Evolutionary conservation across 768 basidiomycete species (phyloP), one percentile per base, ranked within the genome.

Genomic region (Amanita jacksonii): DNA sequence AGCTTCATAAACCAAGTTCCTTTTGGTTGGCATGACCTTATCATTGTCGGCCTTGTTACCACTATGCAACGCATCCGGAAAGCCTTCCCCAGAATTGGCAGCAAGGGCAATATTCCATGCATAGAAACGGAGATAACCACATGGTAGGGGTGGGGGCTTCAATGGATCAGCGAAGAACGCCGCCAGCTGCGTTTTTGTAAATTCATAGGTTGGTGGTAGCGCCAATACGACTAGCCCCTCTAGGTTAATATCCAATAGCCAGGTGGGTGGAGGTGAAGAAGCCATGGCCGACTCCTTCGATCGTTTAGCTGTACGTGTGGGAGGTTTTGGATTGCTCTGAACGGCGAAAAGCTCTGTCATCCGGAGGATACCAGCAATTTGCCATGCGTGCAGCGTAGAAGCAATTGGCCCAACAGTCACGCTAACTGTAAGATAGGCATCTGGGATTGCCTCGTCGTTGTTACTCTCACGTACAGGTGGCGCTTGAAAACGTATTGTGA

Each of bases 121-220:
- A 47, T 73, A 62, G 3, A 78, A 41, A 5, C 85, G 77, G 38
- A 76, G 51, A 54, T 76, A 85, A 23, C 73, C 67, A 36, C 63
- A 58, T 7, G 62, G 55, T 5, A 77, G 55, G 28, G 52, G 57
- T 12, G 77, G 81, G 34, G 81, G 79, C 4, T 70, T 57, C n/a
- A 84, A 61, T 2, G 84, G 83, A 18, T 66, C 70, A 15, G 65
- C 57, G 55, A 80, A 85, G 54, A 76, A 86, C 39, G 51, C 51
- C 9, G 44, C 49, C 46, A 62, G 41, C 18, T n/a, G n/a, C n/a
- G n/a, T n/a, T n/a, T n/a, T n/a, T n/a, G n/a, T n/a, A n/a, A n/a
- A n/a, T n/a, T n/a, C n/a, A n/a, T n/a, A 50, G 44, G 3, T 46
- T 47, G 7, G 61, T 67, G 78, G 63, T 9, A 78, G 49, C 24